Base-by-base conservation (phyloP, 176 grass and related monocot genomes). In the Hordeum marinum region DNA sequence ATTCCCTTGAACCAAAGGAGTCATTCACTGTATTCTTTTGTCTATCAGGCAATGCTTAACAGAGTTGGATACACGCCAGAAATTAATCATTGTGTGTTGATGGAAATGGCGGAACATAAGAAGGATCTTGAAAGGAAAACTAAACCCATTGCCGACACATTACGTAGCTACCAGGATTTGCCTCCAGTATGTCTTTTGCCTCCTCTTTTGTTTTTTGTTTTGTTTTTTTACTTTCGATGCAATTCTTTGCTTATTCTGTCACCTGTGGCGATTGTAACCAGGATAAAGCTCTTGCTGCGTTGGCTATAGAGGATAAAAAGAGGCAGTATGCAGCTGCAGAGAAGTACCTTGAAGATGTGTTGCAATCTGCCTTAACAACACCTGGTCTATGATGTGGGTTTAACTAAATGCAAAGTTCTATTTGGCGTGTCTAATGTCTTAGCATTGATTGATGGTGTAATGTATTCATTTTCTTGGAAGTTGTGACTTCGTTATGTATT, bases 71-170 rank as follows among this genome's bases (percentile, higher is more conserved):
- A 99, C 84, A 99, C 94, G 11, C 89, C 96, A 11, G 94, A 99
- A 84, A 91, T 99, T 80, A 99, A 99, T 87, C 96, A 99, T 88
- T 94, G 94, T 64, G 96, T 99, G 43, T 82, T 99, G 85, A 99
- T 99, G 94, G 91, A 99, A 99, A 96, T 99, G 93, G 84, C 96
- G 9, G 96, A 99, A 75, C 93, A 96, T 82, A 99, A 92, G 75
- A 94, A 96, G 78, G 96, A 99, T 32, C 84, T 94, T 6, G 96
- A 96, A 84, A 92, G 89, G 88, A 99, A 99, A 88, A 96, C 96
- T 37, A 99, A 99, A 72, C 96, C 96, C 85, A 89, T 99, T 35
- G 80, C 92, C 9, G 96, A 96, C 83, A 99, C 96, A 68, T 89
- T 99, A 62, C 94, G 93, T 85, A 99, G 96, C 87, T 99, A 99